phyloP scores from a whole-genome alignment of 1,139 yeast species.

The Yamadazyma dendronema region DNA sequence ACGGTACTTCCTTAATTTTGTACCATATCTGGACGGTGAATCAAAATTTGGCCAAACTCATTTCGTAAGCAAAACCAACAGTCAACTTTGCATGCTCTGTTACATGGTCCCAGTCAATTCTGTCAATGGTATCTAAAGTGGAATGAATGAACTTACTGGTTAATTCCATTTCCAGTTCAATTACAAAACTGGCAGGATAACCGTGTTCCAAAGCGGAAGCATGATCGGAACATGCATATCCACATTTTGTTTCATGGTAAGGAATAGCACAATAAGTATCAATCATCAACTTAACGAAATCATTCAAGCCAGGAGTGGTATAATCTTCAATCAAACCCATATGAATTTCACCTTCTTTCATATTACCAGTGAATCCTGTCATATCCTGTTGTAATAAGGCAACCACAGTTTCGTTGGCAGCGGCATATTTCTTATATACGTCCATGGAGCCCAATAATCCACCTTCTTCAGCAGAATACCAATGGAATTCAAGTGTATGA shows the following conservation, averaged over 20 bases:
- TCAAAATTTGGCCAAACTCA: constrained; percentile 6
- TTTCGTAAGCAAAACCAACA: constrained; percentile 11
- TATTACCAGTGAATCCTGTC: constrained; percentile 77
- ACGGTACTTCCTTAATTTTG: too few species aligned
- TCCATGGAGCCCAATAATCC: constrained; percentile 88
- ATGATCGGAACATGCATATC: constrained; percentile 93
- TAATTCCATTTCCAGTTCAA: constrained; percentile 68
- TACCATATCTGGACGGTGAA: too few species aligned
- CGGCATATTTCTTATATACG: constrained; percentile 58
- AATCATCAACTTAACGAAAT: constrained; percentile 61
- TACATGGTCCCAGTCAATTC: constrained; percentile 74
- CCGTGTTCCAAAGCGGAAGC: constrained; percentile 83
- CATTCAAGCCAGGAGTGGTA: constrained; percentile 57
- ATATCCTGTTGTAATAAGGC: constrained; percentile 94
- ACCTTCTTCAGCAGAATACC: constrained; percentile 93
- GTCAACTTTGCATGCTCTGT: constrained; percentile 68
- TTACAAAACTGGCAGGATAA: constrained; percentile 77
- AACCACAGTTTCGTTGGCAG: constrained; percentile 50
- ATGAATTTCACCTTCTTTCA: constrained; percentile 56
- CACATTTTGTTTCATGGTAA: constrained; percentile 74
- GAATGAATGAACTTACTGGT: constrained; percentile 74
- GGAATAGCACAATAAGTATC: constrained; percentile 64
- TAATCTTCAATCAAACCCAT: constrained; percentile 81
- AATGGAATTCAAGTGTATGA: constrained; percentile 87
- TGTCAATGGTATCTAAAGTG: constrained; percentile 75